Conservation (phyloP, 192 early-diverging fungal genomes). For the Coemansia pectinata region DNA sequence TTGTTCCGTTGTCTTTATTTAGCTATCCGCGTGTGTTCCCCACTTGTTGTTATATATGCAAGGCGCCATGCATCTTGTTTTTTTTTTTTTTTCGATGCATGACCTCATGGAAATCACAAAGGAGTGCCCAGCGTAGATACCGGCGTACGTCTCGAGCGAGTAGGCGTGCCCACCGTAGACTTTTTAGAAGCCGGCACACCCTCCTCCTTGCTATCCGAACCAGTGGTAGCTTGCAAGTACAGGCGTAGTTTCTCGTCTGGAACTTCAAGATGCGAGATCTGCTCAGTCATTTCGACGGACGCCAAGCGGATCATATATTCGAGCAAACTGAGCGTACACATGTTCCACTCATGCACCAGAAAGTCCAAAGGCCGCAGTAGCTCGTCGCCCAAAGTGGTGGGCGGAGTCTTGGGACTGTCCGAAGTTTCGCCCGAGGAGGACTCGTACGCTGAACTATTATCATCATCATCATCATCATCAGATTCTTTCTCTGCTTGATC, state of each 20-base stretch:
- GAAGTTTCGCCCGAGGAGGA: background rate
- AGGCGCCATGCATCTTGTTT: too few species aligned
- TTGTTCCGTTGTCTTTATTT: too few species aligned
- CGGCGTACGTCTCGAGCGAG: background rate
- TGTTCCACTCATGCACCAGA: constrained; percentile 32
- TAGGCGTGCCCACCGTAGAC: background rate
- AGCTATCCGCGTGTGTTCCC: too few species aligned
- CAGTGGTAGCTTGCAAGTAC: constrained; percentile 42
- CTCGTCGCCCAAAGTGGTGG: background rate
- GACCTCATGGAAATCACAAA: background rate
- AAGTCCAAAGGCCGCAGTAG: constrained; percentile 28
- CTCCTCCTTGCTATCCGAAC: background rate
- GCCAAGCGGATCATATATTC: constrained; percentile 67
- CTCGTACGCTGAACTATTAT: background rate
- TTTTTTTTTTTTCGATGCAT: background rate
- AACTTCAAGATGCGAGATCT: constrained; percentile 62
- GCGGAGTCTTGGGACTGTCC: background rate
- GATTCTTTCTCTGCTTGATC: background rate
- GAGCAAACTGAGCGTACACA: constrained; percentile 58
- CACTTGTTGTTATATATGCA: background rate
- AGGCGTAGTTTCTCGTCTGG: constrained; percentile 68
- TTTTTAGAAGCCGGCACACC: background rate
- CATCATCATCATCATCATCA: too few species aligned
- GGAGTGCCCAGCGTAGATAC: background rate
- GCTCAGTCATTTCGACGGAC: constrained; percentile 65